Base-by-base conservation (phyloP, 140 eudicot species). In the Erigeron philadelphicus region DNA sequence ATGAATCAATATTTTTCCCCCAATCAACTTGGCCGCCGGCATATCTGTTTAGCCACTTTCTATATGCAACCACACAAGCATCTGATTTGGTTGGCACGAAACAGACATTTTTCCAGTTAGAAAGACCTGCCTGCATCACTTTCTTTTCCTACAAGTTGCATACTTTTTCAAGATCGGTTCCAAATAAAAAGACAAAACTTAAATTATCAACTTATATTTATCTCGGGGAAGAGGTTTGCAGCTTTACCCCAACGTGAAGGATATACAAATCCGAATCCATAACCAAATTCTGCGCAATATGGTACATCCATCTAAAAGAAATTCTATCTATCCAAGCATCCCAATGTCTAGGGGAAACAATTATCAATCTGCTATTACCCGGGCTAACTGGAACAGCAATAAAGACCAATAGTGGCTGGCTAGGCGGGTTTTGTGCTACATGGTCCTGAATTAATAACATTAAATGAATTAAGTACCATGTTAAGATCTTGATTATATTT, bases 51-150 rank as follows among this genome's bases (percentile, higher is more conserved):
- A 89, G 72, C 96, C 96, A 89, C 75, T 76, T 89, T 82, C 96
- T 82, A 60, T 69, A 89, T 7, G 82, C 58, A 41, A 80, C 85
- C 41, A 86, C 82, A 58, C 69, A 71, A 41, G 85, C 81, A 79
- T 89, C 96, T 38, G 96, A 64, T 74, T 86, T 89, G 52, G 96
- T 84, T 18, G 96, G 96, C 64, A 86, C 83, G 66, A 65, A 89
- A 81, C 90, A 82, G 50, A 80, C 61, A 66, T 89, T 89, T 31
- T 80, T 88, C 96, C 96, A 89, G 71, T 89, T 82, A 42, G 76
- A 76, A 55, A 81, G 65, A 10, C 90, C 90, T 0, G 64, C 68
- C 1, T 82, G 80, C 80, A 15, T 41, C 21, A 81, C 3, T 43
- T 84, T 84, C 35, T 74, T 79, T 61, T 84, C 84, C 89, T 84